Percentiles rank a stretch among this genome's conserved stretches.
Conservation (phyloP, 352 stramenopile genomes). For the Pythium grandisporangium region DNA sequence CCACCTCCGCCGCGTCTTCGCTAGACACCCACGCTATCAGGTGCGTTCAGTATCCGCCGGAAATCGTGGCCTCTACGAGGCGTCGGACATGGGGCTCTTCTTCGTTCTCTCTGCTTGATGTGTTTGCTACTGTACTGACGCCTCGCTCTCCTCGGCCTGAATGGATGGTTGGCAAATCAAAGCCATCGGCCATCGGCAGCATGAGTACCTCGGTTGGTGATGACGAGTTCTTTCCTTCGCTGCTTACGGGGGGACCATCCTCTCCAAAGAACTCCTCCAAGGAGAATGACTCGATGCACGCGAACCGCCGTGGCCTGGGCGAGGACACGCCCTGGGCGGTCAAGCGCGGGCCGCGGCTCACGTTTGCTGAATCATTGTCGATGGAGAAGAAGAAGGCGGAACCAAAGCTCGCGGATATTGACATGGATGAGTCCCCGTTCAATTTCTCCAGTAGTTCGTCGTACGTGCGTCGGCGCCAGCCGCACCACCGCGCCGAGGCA, state of each 20-base stretch:
- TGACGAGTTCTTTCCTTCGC: slow-evolving; percentile 70
- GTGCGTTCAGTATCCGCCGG: too few species aligned
- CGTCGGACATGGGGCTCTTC: too few species aligned
- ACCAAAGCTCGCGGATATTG: slow-evolving; percentile 18
- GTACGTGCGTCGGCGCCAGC: slow-evolving; percentile 38
- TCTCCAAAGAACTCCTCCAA: slow-evolving; percentile 45
- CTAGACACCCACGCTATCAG: too few species aligned
- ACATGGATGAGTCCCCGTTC: slow-evolving; percentile 56
- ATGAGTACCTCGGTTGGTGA: slow-evolving; percentile 21
- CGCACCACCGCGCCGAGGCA: slow-evolving; percentile 5
- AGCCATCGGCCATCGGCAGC: too few species aligned
- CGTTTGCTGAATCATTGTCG: slow-evolving; percentile 57
- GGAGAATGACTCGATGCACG: slow-evolving; percentile 25
- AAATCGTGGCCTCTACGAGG: too few species aligned
- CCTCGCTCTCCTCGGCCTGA: slow-evolving; percentile 1
- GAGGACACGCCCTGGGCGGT: slow-evolving; percentile 12
- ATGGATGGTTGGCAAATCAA: too few species aligned
- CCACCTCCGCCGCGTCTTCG: too few species aligned
- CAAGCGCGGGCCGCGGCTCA: slow-evolving; percentile 34
- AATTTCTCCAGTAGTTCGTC: slow-evolving; percentile 18
- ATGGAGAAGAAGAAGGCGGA: slow-evolving; percentile 41
- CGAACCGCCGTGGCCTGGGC: slow-evolving; percentile 13
- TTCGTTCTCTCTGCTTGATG: too few species aligned
- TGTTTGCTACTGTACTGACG: too few species aligned
- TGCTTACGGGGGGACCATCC: slow-evolving; percentile 46